Evolutionary conservation across 345 rosid genomes (phyloP).

Genomic region (Hevea brasiliensis): DNA sequence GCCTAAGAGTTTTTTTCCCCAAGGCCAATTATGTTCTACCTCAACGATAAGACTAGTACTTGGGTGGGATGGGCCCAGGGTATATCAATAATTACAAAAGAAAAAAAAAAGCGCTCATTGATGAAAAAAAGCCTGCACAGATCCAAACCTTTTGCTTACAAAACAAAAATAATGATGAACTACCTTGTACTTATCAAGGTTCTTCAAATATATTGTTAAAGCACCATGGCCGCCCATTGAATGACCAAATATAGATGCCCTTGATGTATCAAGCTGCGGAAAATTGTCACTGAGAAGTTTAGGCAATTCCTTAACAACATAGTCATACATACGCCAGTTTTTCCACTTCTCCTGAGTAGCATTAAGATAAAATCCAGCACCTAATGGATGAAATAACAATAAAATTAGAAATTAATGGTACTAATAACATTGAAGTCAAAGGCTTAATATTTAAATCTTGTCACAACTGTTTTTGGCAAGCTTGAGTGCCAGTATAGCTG

Average conservation of each 20-base stretch:
- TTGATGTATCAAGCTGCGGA: slow-evolving; percentile 70
- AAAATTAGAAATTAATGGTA: not conserved
- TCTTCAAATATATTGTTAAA: slow-evolving; percentile 77
- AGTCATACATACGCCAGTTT: slow-evolving; percentile 93
- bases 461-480: slow-evolving; percentile 1
- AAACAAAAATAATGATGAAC: slow-evolving; percentile 3
- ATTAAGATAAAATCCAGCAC: slow-evolving; percentile 97
- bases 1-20: no score
- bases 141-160: not conserved
- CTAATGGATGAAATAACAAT: slow-evolving; percentile 31
- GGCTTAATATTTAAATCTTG: not conserved
- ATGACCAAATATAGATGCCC: slow-evolving; percentile 78
- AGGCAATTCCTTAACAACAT: slow-evolving; percentile 86
- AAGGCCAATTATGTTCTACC: no score
- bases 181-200: slow-evolving; percentile 84
- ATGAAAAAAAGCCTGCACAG: not conserved
- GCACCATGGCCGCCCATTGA: slow-evolving; percentile 99
- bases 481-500: not conserved
- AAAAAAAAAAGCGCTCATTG: not conserved
- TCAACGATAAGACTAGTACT: no score
- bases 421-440: not conserved
- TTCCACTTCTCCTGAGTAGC: slow-evolving; percentile 96
- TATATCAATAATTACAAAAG: no score
- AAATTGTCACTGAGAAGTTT: slow-evolving; percentile 68
- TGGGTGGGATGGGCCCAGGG: no score